Evolutionary conservation across 495 filamentous ascomycete genomes (phyloP).

Genomic region (Daldinia childiae): DNA sequence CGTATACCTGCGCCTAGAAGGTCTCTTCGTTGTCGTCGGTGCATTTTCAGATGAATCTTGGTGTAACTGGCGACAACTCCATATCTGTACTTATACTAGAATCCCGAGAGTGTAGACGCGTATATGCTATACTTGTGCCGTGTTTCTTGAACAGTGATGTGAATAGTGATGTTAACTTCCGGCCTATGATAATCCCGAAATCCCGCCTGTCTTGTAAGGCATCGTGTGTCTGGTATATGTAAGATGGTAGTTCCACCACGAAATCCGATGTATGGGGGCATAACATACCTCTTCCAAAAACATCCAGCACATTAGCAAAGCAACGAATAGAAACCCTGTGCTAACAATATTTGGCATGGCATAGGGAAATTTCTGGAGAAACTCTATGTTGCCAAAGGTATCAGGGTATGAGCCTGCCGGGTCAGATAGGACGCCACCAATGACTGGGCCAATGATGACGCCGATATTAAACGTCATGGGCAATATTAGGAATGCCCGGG

Average conservation of each 20-base stretch:
- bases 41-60: conserved; percentile 27
- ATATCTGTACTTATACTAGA: conserved; percentile 37
- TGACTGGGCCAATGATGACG: conserved; percentile 76
- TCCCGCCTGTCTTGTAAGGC: conserved; percentile 58
- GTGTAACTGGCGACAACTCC: conserved; percentile 46
- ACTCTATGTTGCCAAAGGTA: conserved; percentile 73
- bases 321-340: conserved; percentile 68
- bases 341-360: conserved; percentile 79
- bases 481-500: conserved; percentile 72
- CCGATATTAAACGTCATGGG: conserved; percentile 84
- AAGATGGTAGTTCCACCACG: conserved; percentile 14
- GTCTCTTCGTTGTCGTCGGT: conserved; percentile 1
- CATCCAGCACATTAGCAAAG: conserved; percentile 66
- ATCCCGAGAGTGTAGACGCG: conserved; percentile 37
- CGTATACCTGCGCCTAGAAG: conserved; percentile 47
- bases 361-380: conserved; percentile 76
- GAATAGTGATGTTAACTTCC: conserved; percentile 40
- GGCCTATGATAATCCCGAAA: conserved; percentile 55
- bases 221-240: conserved; percentile 60
- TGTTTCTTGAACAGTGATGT: conserved; percentile 31
- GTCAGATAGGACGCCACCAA: conserved; percentile 79
- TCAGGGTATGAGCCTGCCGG: conserved; percentile 74
- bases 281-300: conserved; percentile 72
- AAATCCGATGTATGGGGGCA: neutral
- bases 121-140: conserved; percentile 37